Percentiles rank a stretch among this genome's conserved stretches.
phyloP scores from a whole-genome alignment of 805 yeast genomes.

The Metschnikowia similis region DNA sequence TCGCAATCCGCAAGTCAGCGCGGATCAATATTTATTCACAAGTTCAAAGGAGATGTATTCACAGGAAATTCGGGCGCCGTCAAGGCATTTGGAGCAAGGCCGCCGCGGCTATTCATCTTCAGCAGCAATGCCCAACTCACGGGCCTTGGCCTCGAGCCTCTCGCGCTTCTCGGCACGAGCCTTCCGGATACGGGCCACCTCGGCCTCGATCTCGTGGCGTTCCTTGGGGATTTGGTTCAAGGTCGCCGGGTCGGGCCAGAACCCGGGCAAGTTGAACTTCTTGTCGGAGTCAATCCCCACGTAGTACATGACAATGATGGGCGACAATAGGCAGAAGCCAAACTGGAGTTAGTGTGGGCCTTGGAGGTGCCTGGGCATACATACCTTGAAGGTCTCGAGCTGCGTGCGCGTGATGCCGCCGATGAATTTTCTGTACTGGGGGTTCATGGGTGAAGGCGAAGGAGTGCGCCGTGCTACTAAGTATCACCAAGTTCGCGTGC shows the following conservation, averaged over 20 bases:
- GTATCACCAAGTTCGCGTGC: no score
- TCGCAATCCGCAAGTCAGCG: no score
- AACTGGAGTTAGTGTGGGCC: constrained; percentile 39
- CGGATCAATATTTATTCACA: no score
- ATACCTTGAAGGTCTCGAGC: constrained; percentile 41
- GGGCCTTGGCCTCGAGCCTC: constrained; percentile 67
- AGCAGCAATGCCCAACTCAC: constrained; percentile 58
- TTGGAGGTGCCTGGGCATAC: constrained; percentile 11
- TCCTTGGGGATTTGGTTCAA: constrained; percentile 90
- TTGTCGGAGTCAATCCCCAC: constrained; percentile 87
- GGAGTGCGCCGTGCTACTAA: not conserved
- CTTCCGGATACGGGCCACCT: constrained; percentile 78
- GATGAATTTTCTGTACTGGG: constrained; percentile 27
- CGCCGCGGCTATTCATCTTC: constrained; percentile 15
- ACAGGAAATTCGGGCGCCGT: no score
- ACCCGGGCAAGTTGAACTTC: constrained; percentile 87
- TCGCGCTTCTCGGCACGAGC: constrained; percentile 71
- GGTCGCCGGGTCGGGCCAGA: constrained; percentile 96
- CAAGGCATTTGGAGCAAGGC: no score
- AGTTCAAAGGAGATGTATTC: no score
- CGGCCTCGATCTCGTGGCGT: constrained; percentile 86
- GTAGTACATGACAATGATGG: constrained; percentile 88
- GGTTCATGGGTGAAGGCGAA: constrained; percentile 6
- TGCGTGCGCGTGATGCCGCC: constrained; percentile 40
- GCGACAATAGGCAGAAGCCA: constrained; percentile 79